phyloP scores from a whole-genome alignment of 768 basidiomycete genomes.

The Scleroderma citrinum region DNA sequence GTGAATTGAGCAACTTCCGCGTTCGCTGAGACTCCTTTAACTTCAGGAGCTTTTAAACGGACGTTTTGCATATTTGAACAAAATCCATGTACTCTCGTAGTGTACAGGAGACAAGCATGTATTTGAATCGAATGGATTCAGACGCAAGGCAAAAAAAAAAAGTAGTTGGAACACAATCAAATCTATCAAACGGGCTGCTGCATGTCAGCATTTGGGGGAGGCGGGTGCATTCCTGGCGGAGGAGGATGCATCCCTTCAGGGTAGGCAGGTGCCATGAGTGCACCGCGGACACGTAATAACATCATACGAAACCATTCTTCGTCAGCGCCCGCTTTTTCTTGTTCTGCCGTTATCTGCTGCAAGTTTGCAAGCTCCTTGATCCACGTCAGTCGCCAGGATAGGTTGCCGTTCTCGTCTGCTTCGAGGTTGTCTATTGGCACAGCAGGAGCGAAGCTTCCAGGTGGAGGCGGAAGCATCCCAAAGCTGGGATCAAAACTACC shows the following conservation, averaged over 20 bases:
- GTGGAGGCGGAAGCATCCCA: constrained; percentile 54
- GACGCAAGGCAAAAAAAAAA: neutral
- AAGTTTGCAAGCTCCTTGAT: constrained; percentile 73
- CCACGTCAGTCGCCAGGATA: constrained; percentile 77
- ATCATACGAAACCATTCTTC: constrained; percentile 86
- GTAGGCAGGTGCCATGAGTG: constrained; percentile 51
- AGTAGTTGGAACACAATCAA: neutral
- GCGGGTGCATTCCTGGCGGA: constrained; percentile 32
- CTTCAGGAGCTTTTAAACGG: too few species aligned
- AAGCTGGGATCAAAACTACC: constrained; percentile 71
- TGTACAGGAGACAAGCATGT: neutral
- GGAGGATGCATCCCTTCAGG: constrained; percentile 34
- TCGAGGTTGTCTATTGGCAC: constrained; percentile 70
- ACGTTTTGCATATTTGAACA: too few species aligned
- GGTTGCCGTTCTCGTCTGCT: constrained; percentile 71
- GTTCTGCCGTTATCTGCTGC: constrained; percentile 71
- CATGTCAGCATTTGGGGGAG: constrained; percentile 30
- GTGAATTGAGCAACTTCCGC: too few species aligned
- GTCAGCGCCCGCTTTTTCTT: constrained; percentile 76
- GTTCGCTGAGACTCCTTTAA: too few species aligned
- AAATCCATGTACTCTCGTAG: neutral
- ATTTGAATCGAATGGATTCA: neutral
- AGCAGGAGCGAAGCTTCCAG: constrained; percentile 30
- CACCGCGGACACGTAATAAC: constrained; percentile 70
- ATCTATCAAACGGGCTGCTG: constrained; percentile 15